A percentile compares a stretch with the other conserved stretches of the same genome.
Evolutionary conservation across 805 yeast species (phyloP).

Genomic region (Yarrowia sp.): DNA sequence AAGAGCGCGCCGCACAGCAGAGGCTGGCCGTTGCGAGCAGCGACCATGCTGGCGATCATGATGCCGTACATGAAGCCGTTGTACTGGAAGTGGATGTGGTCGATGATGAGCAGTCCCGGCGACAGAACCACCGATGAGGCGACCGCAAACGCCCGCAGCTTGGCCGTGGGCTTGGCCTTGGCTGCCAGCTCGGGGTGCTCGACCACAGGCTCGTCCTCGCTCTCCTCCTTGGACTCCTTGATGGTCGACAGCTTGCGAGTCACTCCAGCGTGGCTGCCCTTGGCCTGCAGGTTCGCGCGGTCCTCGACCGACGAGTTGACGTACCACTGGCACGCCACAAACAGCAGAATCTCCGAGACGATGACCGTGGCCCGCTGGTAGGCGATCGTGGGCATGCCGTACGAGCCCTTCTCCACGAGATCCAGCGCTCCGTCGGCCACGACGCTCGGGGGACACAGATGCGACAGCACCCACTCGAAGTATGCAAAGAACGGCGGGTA

Average conservation of each 20-base stretch:
- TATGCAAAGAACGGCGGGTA: slow-evolving; percentile 98
- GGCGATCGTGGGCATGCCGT: slow-evolving; percentile 73
- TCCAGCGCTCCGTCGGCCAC: slow-evolving; percentile 74
- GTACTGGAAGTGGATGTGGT: slow-evolving; percentile 96
- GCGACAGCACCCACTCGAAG: slow-evolving; percentile 80
- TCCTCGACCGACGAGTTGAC: slow-evolving; percentile 44
- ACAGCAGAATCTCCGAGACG: slow-evolving; percentile 67
- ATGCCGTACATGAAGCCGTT: slow-evolving; percentile 92
- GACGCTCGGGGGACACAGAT: slow-evolving; percentile 63
- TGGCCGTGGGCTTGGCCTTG: slow-evolving; percentile 30
- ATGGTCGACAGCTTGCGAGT: slow-evolving; percentile 15
- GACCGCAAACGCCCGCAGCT: slow-evolving; percentile 62
- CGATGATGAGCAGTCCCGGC: slow-evolving; percentile 88
- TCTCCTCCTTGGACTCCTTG: slow-evolving; percentile 31
- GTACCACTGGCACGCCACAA: slow-evolving; percentile 67
- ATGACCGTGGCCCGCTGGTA: slow-evolving; percentile 85
- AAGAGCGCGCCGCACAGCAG: slow-evolving; percentile 61
- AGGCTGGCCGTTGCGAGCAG: slow-evolving; percentile 59
- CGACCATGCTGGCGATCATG: slow-evolving; percentile 66
- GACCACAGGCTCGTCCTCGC: background rate
- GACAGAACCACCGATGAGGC: slow-evolving; percentile 80
- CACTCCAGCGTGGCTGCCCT: slow-evolving; percentile 3
- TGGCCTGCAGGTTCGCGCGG: slow-evolving; percentile 31
- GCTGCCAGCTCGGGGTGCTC: slow-evolving; percentile 1
- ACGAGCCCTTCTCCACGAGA: slow-evolving; percentile 60